phyloP scores from a whole-genome alignment of 176 grass and related monocot genomes.

The Phyllostachys edulis region DNA sequence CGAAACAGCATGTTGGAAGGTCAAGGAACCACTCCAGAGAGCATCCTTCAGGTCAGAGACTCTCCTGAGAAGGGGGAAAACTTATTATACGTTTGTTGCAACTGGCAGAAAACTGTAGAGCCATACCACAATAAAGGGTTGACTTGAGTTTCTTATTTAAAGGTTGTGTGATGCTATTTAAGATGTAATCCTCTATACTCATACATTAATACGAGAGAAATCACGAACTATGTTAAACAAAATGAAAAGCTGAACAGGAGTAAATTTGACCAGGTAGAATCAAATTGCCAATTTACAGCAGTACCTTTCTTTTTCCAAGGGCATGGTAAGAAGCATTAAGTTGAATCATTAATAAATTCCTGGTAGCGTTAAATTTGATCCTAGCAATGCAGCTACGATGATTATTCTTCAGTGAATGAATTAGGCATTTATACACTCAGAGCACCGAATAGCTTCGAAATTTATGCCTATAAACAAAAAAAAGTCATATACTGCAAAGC shows the following conservation, averaged over 20 bases:
- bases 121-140: not conserved
- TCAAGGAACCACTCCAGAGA: conserved; percentile 51
- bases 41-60: conserved; percentile 37
- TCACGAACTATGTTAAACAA: not conserved
- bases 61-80: conserved; percentile 21
- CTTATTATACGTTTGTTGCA: not conserved
- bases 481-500: too few species aligned
- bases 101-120: not conserved
- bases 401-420: not conserved
- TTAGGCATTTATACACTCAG: not conserved
- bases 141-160: not conserved
- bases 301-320: not conserved
- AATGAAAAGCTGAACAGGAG: not conserved
- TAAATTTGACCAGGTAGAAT: not conserved
- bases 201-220: conserved; percentile 1
- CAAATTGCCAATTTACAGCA: not conserved
- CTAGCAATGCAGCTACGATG: not conserved
- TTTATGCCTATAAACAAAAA: not conserved
- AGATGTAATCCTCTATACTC: not conserved
- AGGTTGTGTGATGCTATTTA: not conserved
- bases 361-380: not conserved
- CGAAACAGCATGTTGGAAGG: conserved; percentile 48
- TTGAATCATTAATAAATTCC: not conserved
- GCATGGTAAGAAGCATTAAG: not conserved
- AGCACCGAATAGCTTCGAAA: not conserved